Percentiles rank a stretch among this genome's conserved stretches.
These are phyloP conservation scores for Carex parvula DNA, from an alignment of 176 grass and related monocot species.

Conservation along the genomic window DNA sequence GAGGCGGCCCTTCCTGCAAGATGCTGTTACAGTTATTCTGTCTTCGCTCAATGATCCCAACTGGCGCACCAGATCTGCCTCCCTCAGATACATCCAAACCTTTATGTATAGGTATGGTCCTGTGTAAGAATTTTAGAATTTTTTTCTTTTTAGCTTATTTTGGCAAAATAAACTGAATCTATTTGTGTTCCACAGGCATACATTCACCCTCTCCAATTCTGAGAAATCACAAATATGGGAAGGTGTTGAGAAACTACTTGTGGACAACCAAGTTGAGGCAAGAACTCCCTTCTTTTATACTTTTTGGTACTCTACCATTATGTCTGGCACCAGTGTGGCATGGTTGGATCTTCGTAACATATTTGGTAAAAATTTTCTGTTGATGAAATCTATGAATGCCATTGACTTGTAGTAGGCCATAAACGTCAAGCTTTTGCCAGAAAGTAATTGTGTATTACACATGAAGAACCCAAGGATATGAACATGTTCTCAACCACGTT, in stretches of 20 bases:
- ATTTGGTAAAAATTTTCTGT: not conserved
- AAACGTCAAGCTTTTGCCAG: not conserved
- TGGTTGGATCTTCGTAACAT: not conserved
- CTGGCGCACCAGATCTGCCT: slow-evolving; percentile 86
- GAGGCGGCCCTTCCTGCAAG: slow-evolving; percentile 63
- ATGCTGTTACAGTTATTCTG: slow-evolving; percentile 64
- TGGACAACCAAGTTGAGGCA: slow-evolving; percentile 98
- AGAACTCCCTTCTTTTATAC: slow-evolving; percentile 28
- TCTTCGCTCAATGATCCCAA: slow-evolving; percentile 72
- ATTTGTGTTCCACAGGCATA: slow-evolving; percentile 59
- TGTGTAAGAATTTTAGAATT: not conserved
- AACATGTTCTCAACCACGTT: not conserved
- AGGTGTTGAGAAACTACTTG: slow-evolving; percentile 81
- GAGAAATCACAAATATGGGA: slow-evolving; percentile 87
- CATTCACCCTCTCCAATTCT: slow-evolving; percentile 63
- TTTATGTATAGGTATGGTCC: slow-evolving; percentile 85
- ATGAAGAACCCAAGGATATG: not conserved
- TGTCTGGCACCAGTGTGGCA: not conserved
- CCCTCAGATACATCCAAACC: slow-evolving; percentile 64
- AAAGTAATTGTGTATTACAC: not conserved
- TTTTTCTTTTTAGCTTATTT: slow-evolving; percentile 16
- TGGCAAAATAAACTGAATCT: not conserved
- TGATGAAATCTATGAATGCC: not conserved
- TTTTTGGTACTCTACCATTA: slow-evolving; percentile 25
- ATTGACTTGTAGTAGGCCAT: not conserved